Conservation (phyloP, 2,329 filamentous ascomycete genomes). For the Talaromyces sp. region DNA sequence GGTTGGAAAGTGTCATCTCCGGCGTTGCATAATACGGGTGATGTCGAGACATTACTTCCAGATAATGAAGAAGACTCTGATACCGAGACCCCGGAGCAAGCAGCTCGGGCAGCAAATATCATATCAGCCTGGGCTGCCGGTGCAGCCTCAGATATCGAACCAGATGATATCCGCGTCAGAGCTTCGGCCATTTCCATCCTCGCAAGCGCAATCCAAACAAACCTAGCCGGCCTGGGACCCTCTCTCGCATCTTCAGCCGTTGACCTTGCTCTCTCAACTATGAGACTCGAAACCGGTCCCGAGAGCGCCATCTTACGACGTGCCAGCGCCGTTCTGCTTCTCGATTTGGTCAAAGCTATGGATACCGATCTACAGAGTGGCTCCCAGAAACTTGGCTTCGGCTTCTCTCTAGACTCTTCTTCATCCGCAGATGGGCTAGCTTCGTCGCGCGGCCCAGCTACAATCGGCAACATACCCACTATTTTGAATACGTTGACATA, state of each 20-base stretch:
- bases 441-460: slow-evolving; percentile 17
- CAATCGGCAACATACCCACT: slow-evolving; percentile 36
- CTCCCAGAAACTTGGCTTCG: slow-evolving; percentile 33
- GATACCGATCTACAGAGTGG: slow-evolving; percentile 31
- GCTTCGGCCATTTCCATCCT: slow-evolving; percentile 43
- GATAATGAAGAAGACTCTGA: slow-evolving; percentile 31
- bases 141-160: slow-evolving; percentile 31
- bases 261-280: slow-evolving; percentile 36
- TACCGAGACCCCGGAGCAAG: slow-evolving; percentile 32
- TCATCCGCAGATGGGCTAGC: neutral
- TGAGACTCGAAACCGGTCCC: slow-evolving; percentile 31
- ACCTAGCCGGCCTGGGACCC: slow-evolving; percentile 35
- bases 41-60: slow-evolving; percentile 5
- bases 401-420: slow-evolving; percentile 30
- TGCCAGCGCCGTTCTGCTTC: slow-evolving; percentile 36
- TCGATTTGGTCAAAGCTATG: slow-evolving; percentile 38
- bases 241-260: slow-evolving; percentile 32
- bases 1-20: slow-evolving; percentile 29
- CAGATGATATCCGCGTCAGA: slow-evolving; percentile 41
- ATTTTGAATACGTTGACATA: slow-evolving; percentile 35
- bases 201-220: slow-evolving; percentile 37
- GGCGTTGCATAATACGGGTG: slow-evolving; percentile 3
- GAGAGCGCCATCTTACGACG: slow-evolving; percentile 41
- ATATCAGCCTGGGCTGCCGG: slow-evolving; percentile 40
- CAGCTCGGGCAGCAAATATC: slow-evolving; percentile 31